Conservation (phyloP, 1,284 basidiomycete species). For the Xerocomus amazonicus region DNA sequence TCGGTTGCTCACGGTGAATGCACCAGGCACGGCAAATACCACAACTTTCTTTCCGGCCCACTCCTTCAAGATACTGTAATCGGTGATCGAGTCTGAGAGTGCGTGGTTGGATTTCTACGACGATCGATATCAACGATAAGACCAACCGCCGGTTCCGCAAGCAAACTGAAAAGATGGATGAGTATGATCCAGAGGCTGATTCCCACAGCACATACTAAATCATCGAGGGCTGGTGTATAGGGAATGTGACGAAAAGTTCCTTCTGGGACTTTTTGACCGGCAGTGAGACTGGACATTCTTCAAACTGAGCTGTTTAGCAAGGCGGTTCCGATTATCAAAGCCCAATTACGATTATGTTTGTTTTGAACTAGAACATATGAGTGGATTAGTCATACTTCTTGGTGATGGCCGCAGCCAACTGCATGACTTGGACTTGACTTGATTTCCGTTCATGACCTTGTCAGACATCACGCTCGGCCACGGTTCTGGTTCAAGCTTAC, state of each 20-base stretch:
- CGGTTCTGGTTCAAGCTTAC: slow-evolving; percentile 51
- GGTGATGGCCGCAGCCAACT: not conserved
- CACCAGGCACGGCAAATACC: slow-evolving; percentile 73
- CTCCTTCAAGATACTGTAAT: slow-evolving; percentile 52
- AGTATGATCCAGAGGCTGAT: too few relatives aligned
- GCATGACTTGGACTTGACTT: too few relatives aligned
- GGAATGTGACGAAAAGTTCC: slow-evolving; percentile 63
- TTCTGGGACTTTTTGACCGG: slow-evolving; percentile 64
- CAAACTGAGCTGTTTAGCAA: not conserved
- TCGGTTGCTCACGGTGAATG: slow-evolving; percentile 61
- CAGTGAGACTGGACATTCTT: slow-evolving; percentile 24
- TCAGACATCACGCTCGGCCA: slow-evolving; percentile 27
- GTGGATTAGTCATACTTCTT: not conserved
- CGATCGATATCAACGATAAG: not conserved
- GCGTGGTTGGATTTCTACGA: not conserved
- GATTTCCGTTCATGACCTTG: not conserved
- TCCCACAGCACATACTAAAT: slow-evolving; percentile 41
- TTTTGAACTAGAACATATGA: too few relatives aligned
- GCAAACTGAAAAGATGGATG: slow-evolving; percentile 37
- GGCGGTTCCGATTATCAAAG: not conserved
- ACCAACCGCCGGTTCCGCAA: slow-evolving; percentile 59
- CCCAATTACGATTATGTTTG: not conserved
- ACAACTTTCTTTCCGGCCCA: slow-evolving; percentile 87
- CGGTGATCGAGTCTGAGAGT: slow-evolving; percentile 18
- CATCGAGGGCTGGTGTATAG: slow-evolving; percentile 63